Base-by-base conservation (phyloP, 2,329 filamentous ascomycete species). In the Xylariomycetidae sp. region DNA sequence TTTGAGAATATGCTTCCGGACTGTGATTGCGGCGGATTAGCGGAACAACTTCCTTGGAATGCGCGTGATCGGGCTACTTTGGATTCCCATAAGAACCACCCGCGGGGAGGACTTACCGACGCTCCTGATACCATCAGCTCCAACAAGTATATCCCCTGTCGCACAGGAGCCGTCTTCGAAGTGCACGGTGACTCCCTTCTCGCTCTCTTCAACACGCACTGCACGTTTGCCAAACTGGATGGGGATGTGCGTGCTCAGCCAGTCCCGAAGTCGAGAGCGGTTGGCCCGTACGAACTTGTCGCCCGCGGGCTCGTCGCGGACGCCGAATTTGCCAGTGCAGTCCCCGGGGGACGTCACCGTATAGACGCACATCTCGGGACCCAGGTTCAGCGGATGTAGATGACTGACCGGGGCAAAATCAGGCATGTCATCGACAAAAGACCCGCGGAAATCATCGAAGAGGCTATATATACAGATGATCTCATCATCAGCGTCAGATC, bases 91-190 rank as follows among this genome's bases (percentile, higher is more conserved):
- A n/a, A n/a, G n/a, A n/a, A n/a, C n/a, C n/a, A n/a, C n/a, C n/a
- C n/a, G n/a, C n/a, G n/a, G n/a, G n/a, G n/a, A n/a, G 28, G 22
- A 16, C 35, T 37, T 37, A 49, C 46, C 40, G 7, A 37, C 40
- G 17, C 48, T 50, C 11, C 43, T 42, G 13, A 40, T 35, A 4
- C 48, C 48, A 20, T 51, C 48, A 15, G 48, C 48, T 16, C 48
- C 48, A n/a, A 51, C 35, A 5, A 50, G 33, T n/a, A 51, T 38
- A 27, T 51, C 46, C n/a, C 42, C 44, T 3, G 30, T 41, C 2
- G 44, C 42, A n/a, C 27, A 40, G 11, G 42, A 37, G 11, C 48
- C 48, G 26, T 49, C 45, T 22, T 40, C 34, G 16, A 51, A 51
- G 22, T 39, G 31, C 16, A 46, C 36, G 4, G 38, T 22, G 28